Evolutionary conservation across 2,329 filamentous ascomycete genomes (phyloP).

Genomic region (Teratosphaeria epicoccoides): DNA sequence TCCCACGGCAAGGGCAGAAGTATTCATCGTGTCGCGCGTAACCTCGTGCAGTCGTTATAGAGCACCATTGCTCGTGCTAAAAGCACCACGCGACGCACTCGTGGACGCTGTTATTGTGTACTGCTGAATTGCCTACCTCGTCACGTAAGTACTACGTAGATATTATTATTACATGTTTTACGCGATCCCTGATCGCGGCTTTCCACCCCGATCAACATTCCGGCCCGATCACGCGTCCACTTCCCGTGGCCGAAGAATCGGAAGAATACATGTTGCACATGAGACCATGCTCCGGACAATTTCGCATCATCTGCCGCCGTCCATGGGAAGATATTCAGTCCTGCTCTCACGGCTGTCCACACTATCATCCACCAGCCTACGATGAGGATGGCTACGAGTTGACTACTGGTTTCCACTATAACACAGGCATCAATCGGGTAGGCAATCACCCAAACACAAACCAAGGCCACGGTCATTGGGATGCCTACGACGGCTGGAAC

Average conservation of each 20-base stretch:
- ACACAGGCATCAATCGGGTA: conserved; percentile 3
- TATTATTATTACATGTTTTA: too few relatives aligned
- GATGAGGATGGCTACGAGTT: conserved; percentile 3
- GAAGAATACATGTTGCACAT: too few relatives aligned
- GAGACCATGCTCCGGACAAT: neutral
- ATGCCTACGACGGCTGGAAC: neutral
- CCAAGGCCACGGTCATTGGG: conserved; percentile 1
- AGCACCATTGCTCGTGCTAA: neutral
- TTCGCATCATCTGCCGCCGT: conserved; percentile 4
- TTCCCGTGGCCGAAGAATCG: too few relatives aligned
- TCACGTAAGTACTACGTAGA: too few relatives aligned
- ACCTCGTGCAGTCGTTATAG: neutral
- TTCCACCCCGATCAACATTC: too few relatives aligned
- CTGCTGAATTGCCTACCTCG: neutral
- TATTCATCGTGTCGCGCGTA: conserved; percentile 20
- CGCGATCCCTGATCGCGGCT: neutral
- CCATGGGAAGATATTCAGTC: conserved; percentile 1
- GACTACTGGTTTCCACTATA: conserved; percentile 2
- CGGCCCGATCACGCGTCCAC: neutral
- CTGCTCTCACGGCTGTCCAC: conserved; percentile 3
- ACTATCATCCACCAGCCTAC: conserved; percentile 2
- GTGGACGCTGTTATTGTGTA: neutral
- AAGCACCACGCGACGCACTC: neutral
- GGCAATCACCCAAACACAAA: conserved; percentile 2
- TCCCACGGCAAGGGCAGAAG: conserved; percentile 38